Evolutionary conservation across 2,329 filamentous ascomycete genomes (phyloP).

Genomic region (Amauroascus verrucosus): DNA sequence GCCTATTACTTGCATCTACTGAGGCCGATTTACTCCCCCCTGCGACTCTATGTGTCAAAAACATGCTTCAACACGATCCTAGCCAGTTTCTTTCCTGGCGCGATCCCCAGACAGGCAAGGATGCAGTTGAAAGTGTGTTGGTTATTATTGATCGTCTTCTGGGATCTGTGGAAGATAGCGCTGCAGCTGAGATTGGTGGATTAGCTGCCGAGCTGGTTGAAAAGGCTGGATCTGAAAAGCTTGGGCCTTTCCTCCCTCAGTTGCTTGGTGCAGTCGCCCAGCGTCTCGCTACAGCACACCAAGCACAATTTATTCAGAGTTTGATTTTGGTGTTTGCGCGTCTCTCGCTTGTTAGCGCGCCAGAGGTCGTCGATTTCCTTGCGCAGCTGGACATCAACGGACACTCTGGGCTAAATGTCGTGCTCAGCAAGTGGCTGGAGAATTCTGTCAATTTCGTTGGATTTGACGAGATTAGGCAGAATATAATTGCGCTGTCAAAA

Average conservation of each 20-base stretch:
- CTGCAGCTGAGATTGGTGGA: constrained; percentile 89
- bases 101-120: constrained; percentile 63
- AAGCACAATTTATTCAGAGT: constrained; percentile 87
- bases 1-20: constrained; percentile 68
- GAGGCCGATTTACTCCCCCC: constrained; percentile 83
- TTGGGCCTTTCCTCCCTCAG: constrained; percentile 82
- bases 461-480: constrained; percentile 93
- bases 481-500: constrained; percentile 87
- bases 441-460: constrained; percentile 96
- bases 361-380: constrained; percentile 86
- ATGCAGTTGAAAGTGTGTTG: constrained; percentile 77
- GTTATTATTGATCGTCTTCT: constrained; percentile 87
- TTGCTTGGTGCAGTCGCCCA: constrained; percentile 81
- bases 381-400: constrained; percentile 70
- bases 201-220: constrained; percentile 91
- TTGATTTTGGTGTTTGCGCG: constrained; percentile 91
- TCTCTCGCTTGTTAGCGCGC: constrained; percentile 70
- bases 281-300: constrained; percentile 68
- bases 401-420: constrained; percentile 69
- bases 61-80: constrained; percentile 80
- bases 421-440: constrained; percentile 90
- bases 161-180: constrained; percentile 76
- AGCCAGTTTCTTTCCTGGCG: constrained; percentile 82
- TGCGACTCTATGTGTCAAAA: constrained; percentile 75
- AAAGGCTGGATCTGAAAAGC: constrained; percentile 80